Evolutionary conservation across 2,329 filamentous ascomycete species (phyloP), one percentile per base, ranked within the genome.

Genomic region (Lasiodiplodia hormozganensis): DNA sequence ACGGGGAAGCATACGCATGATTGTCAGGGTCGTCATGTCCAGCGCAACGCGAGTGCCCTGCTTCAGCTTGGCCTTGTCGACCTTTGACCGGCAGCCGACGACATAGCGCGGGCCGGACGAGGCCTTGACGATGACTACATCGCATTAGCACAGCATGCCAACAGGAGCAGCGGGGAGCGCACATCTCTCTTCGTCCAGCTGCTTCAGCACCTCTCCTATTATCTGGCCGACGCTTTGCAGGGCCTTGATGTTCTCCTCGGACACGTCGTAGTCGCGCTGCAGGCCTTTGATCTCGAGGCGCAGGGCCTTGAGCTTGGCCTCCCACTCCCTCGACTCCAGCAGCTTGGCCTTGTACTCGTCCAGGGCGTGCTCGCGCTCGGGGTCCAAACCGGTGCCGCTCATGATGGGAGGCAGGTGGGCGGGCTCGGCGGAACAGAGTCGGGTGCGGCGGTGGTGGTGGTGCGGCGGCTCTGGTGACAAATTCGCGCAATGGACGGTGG

Each of bases 181-280:
- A 97, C 95, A 99, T 90, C 96, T 87, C 86, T 99, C 96, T 76
- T 99, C 96, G 78, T 99, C 96, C 72, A 99, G 87, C 85, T 99
- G 96, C 86, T 99, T 99, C 78, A 99, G 85, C 70, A 99, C 96
- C 83, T 99, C 96, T 76, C 96, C 96, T 81, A 99, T 98, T 82
- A 99, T 99, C 85, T 99, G 96, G 62, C 96, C 96, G 67, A 99
- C 96, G 81, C 96, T 98, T 85, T 99, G 96, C 77, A 99, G 85
- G 73, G 96, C 96, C 86, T 99, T 99, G 86, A 99, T 98, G 84
- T 98, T 98, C 73, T 99, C 96, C 80, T 99, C 96, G 66, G 96
- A 98, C 74, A 95, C 90, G 80, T 99, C 95, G 77, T 94, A 99
- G 76, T 98, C 94, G 78, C 92, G 94, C 80, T 97, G 93, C 67